Evolutionary conservation across 2,329 filamentous ascomycete species (phyloP).

Genomic region (Elsinoe australis): DNA sequence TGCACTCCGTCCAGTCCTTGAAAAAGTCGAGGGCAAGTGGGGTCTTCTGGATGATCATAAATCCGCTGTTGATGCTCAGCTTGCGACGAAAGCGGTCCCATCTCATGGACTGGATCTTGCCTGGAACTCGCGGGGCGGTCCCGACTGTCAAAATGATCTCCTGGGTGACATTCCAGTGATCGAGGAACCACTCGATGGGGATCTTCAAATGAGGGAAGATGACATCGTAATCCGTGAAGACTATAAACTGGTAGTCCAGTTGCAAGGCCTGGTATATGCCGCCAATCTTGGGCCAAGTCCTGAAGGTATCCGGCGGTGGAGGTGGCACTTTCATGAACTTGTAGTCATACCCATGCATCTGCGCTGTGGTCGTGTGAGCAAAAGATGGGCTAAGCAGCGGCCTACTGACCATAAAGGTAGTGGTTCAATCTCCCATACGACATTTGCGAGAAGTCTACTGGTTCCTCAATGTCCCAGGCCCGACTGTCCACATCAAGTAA

Average conservation of each 20-base stretch:
- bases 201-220: constrained; percentile 38
- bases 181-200: constrained; percentile 44
- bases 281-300: constrained; percentile 42
- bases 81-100: constrained; percentile 36
- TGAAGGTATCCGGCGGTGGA: constrained; percentile 36
- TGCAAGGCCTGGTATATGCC: constrained; percentile 28
- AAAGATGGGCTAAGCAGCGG: neutral
- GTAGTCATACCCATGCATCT: constrained; percentile 46
- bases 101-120: constrained; percentile 25
- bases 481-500: constrained; percentile 5
- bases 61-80: constrained; percentile 37
- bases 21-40: constrained; percentile 28
- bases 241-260: constrained; percentile 36
- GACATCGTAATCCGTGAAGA: constrained; percentile 42
- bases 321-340: constrained; percentile 40
- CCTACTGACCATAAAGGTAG: constrained; percentile 31
- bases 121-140: constrained; percentile 30
- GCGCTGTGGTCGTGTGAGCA: constrained; percentile 26
- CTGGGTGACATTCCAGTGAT: constrained; percentile 38
- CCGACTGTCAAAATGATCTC: constrained; percentile 35
- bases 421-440: constrained; percentile 27
- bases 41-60: constrained; percentile 38
- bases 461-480: neutral
- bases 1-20: constrained; percentile 29
- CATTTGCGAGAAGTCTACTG: neutral